Evolutionary conservation across 2,329 filamentous ascomycete genomes (phyloP).

Genomic region (Chaetomium sp.): DNA sequence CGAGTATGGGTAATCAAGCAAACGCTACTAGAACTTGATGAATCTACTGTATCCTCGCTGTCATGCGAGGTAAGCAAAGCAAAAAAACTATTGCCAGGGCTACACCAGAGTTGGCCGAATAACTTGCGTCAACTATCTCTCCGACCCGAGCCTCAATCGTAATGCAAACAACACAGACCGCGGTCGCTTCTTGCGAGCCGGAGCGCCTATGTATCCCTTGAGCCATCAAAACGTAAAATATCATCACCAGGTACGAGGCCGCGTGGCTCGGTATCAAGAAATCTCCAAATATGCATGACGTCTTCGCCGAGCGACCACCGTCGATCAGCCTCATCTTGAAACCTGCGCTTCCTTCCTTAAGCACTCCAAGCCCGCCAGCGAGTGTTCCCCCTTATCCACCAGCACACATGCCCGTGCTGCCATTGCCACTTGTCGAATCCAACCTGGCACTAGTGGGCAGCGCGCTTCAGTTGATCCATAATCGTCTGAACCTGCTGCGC

Average conservation of each 20-base stretch:
- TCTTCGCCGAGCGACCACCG: not conserved
- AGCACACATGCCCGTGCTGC: not conserved
- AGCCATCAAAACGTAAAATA: not conserved
- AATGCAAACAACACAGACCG: not conserved
- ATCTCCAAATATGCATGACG: not conserved
- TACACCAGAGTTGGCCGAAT: not conserved
- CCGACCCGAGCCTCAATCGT: not conserved
- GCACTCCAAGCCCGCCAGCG: not conserved
- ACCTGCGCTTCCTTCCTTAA: not conserved
- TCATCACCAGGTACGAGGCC: not conserved
- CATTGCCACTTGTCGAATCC: not conserved
- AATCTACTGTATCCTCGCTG: not conserved
- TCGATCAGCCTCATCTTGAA: not conserved
- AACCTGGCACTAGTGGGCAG: conserved; percentile 17
- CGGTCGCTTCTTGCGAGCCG: not conserved
- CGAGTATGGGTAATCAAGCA: not conserved
- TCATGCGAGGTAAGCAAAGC: not conserved
- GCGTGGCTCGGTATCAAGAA: not conserved
- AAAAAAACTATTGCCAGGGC: not conserved
- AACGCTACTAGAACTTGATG: not conserved
- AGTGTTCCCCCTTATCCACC: not conserved
- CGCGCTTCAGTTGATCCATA: conserved; percentile 34
- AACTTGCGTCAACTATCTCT: not conserved
- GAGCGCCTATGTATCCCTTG: not conserved
- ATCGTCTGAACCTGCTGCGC: conserved; percentile 36